phyloP scores from a whole-genome alignment of 2,329 filamentous ascomycete genomes.

The Monosporascus sp. region DNA sequence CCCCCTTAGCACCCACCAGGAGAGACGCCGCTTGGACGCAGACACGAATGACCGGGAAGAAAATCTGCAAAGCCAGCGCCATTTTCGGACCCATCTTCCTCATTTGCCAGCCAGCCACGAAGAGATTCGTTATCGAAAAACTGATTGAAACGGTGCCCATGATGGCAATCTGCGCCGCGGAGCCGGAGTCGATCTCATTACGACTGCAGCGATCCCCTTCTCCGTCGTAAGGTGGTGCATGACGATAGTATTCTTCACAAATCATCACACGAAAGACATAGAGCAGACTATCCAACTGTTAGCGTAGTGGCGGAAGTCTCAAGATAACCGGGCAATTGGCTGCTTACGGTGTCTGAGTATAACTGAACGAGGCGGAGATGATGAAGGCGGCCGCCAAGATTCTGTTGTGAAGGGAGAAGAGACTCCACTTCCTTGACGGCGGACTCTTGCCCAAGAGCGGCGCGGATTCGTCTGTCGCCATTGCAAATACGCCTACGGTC shows the following conservation, averaged over 20 bases:
- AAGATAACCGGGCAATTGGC: not conserved
- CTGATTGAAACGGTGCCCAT: slow-evolving; percentile 60
- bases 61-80: slow-evolving; percentile 55
- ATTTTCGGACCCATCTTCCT: slow-evolving; percentile 58
- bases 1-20: slow-evolving; percentile 47
- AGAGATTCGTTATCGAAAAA: slow-evolving; percentile 61
- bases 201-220: slow-evolving; percentile 49
- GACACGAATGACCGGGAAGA: slow-evolving; percentile 59
- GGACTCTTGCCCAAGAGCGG: slow-evolving; percentile 12
- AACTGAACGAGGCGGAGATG: slow-evolving; percentile 17
- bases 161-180: slow-evolving; percentile 56
- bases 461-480: slow-evolving; percentile 13
- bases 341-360: slow-evolving; percentile 18
- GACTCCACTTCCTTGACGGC: slow-evolving; percentile 1
- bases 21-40: slow-evolving; percentile 58
- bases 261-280: slow-evolving; percentile 67
- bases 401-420: slow-evolving; percentile 8
- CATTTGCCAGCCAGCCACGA: slow-evolving; percentile 61
- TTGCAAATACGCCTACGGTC: no score
- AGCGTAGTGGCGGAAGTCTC: not conserved
- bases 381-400: slow-evolving; percentile 14
- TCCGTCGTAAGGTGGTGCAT: slow-evolving; percentile 43
- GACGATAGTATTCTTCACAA: slow-evolving; percentile 61
- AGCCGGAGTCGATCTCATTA: slow-evolving; percentile 56
- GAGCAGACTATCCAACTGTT: slow-evolving; percentile 32